Base-by-base conservation (phyloP, 176 grass and related monocot species). In the Raddia guianensis region DNA sequence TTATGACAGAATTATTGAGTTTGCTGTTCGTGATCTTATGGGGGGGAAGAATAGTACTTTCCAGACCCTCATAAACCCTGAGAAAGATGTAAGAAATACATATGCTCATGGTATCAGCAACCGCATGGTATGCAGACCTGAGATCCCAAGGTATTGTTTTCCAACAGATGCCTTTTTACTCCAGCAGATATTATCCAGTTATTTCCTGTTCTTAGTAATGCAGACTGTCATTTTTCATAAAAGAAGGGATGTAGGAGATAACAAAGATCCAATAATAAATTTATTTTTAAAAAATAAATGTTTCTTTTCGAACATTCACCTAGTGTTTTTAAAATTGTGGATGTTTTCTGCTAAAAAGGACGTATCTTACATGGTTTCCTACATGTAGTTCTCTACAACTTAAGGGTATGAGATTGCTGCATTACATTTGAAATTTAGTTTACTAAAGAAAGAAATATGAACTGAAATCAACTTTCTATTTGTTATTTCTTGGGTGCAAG, bases 1-100 rank as follows among this genome's bases (percentile, higher is more conserved):
- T 46, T 46, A 80, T 46, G 90, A 90, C 68, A 87, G 88, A 82
- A 90, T 98, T 63, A 93, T 90, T 81, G 92, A 98, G 84, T 81
- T 98, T 72, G 96, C 96, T 78, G 66, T 86, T 51, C 92, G 92
- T 32, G 92, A 95, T 98, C 75, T 93, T 66, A 78, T 68, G 70
- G 96, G 95, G 19, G 96, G 96, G 48, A 65, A 81, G 57, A 86
- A 91, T 66, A 95, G 90, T 72, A 93, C 82, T 83, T 89, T 98
- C 16, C 73, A 98, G 71, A 93, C 86, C 12, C 90, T 98, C 49
- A 78, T 98, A 78, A 95, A 95, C 83, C 96, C 92, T 7, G 82
- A 90, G 72, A 88, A 16, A 90, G 35, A 51, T 3, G 50, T 92
- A 49, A 66, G 2, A 84, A 90, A 90, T 63, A 8, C 80, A 75